Evolutionary conservation across 805 yeast species (phyloP).

Genomic region (Kodamaea laetipori): DNA sequence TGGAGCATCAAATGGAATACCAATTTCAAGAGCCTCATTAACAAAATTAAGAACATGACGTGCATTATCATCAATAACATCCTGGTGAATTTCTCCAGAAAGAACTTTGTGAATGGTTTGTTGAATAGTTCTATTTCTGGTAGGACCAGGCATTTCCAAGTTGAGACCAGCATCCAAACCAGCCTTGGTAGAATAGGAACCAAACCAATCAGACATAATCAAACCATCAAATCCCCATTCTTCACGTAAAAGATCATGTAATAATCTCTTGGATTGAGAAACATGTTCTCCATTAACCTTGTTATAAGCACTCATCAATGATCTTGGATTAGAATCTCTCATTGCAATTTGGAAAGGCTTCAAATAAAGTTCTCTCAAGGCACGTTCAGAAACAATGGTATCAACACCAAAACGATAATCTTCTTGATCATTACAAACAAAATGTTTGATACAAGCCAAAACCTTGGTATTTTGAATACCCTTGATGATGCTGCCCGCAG

Average conservation of each 20-base stretch:
- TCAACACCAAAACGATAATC: slow-evolving; percentile 52
- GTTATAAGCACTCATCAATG: slow-evolving; percentile 65
- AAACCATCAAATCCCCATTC: slow-evolving; percentile 63
- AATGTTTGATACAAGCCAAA: slow-evolving; percentile 63
- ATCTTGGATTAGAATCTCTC: slow-evolving; percentile 51
- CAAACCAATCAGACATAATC: slow-evolving; percentile 67
- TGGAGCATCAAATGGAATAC: slow-evolving; percentile 41
- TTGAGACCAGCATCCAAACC: slow-evolving; percentile 60
- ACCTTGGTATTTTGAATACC: slow-evolving; percentile 57
- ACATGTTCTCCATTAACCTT: slow-evolving; percentile 63
- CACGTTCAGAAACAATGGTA: slow-evolving; percentile 56
- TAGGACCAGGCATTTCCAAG: slow-evolving; percentile 71
- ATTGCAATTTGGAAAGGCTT: slow-evolving; percentile 64
- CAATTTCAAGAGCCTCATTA: slow-evolving; percentile 44
- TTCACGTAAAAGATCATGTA: slow-evolving; percentile 49
- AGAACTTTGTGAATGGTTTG: slow-evolving; percentile 45
- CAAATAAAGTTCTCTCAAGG: slow-evolving; percentile 64
- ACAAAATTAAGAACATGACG: slow-evolving; percentile 50
- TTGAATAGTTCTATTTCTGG: slow-evolving; percentile 46
- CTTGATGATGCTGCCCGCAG: slow-evolving; percentile 50
- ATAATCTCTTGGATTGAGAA: slow-evolving; percentile 45
- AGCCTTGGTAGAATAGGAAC: slow-evolving; percentile 50
- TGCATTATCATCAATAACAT: slow-evolving; percentile 50
- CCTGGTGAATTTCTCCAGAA: slow-evolving; percentile 42
- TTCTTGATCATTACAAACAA: slow-evolving; percentile 64